Conservation (phyloP, 352 stramenopile species). For the Plasmopara halstedii region DNA sequence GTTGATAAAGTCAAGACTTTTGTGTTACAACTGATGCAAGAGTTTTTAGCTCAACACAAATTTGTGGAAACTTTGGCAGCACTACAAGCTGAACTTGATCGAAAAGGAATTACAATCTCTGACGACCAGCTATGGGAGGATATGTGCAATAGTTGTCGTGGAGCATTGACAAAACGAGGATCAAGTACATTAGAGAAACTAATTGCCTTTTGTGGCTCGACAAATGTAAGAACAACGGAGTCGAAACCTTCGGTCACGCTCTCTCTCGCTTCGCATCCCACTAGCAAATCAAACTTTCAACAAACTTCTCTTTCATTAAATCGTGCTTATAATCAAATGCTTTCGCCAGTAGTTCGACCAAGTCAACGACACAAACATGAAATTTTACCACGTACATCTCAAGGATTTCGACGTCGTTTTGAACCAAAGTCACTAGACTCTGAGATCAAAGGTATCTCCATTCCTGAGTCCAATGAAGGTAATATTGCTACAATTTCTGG, state of each 20-base stretch:
- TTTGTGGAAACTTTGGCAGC: constrained; percentile 23
- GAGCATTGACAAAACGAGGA: constrained; percentile 18
- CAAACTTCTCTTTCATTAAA: constrained; percentile 36
- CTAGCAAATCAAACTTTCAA: constrained; percentile 21
- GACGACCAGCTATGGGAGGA: constrained; percentile 44
- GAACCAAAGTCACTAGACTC: constrained; percentile 1
- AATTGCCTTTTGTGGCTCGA: constrained; percentile 35
- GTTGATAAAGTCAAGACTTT: constrained; percentile 32
- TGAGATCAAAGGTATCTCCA: too few relatives aligned
- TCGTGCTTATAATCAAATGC: constrained; percentile 40
- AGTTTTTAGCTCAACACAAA: constrained; percentile 42
- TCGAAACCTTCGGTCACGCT: constrained; percentile 28
- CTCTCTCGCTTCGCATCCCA: constrained; percentile 27
- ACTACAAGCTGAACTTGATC: constrained; percentile 36
- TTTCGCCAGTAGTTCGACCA: constrained; percentile 44
- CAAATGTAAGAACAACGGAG: constrained; percentile 24
- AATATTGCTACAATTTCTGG: too few relatives aligned
- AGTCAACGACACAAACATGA: constrained; percentile 27
- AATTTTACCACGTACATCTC: constrained; percentile 3
- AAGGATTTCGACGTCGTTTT: not conserved
- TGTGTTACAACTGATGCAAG: constrained; percentile 44
- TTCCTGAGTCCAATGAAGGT: too few relatives aligned
- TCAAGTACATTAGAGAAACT: constrained; percentile 41
- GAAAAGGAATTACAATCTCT: constrained; percentile 15
- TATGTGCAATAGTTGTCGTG: constrained; percentile 44